phyloP scores from a whole-genome alignment of 2,329 filamentous ascomycete species.

The Pseudogymnoascus verrucosus region DNA sequence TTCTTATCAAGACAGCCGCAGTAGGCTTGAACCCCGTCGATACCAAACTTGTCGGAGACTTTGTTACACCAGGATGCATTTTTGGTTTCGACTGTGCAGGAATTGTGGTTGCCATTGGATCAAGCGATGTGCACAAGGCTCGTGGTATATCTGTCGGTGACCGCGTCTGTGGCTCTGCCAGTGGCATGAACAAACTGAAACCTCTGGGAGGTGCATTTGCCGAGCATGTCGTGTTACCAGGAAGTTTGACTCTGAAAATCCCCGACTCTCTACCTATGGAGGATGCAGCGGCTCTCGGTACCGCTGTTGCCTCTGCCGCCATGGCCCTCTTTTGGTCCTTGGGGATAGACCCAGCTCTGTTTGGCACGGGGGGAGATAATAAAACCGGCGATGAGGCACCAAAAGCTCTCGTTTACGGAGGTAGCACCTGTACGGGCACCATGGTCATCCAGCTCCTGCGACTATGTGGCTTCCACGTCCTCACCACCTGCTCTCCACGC shows the following conservation, averaged over 20 bases:
- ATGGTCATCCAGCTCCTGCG: conserved; percentile 28
- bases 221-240: too few relatives aligned
- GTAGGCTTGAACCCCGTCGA: conserved; percentile 37
- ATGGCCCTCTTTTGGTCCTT: too few relatives aligned
- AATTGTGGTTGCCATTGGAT: neutral
- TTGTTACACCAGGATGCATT: conserved; percentile 9
- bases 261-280: conserved; percentile 28
- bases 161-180: conserved; percentile 12
- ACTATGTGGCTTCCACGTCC: conserved; percentile 18
- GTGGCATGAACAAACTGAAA: conserved; percentile 4
- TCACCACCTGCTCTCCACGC: conserved; percentile 31
- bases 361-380: too few relatives aligned
- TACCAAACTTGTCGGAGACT: conserved; percentile 17
- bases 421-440: conserved; percentile 21
- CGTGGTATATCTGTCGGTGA: conserved; percentile 15
- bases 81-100: conserved; percentile 19
- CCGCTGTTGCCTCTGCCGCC: too few relatives aligned
- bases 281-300: conserved; percentile 22
- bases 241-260: conserved; percentile 15
- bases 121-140: too few relatives aligned
- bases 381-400: too few relatives aligned
- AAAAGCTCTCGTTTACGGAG: conserved; percentile 22
- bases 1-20: conserved; percentile 34
- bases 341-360: too few relatives aligned
- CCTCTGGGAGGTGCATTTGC: too few relatives aligned